phyloP scores from a whole-genome alignment of 352 stramenopile species.

The Heterotrichella gracilis region DNA sequence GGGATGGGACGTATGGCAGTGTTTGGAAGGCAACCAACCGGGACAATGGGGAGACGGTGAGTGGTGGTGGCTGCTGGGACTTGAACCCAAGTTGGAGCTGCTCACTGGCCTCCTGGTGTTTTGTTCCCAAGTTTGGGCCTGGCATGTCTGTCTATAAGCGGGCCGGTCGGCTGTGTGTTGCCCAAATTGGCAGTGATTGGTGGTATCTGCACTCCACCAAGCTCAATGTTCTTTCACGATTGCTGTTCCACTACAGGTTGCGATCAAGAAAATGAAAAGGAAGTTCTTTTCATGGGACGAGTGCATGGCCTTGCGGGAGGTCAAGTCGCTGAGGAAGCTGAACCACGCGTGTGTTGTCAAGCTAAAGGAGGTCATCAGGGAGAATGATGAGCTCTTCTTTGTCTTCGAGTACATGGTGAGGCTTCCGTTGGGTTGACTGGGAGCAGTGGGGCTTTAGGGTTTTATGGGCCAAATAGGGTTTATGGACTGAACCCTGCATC shows the following conservation, averaged over 20 bases:
- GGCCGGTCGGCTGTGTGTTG: too few species aligned
- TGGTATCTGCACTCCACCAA: too few species aligned
- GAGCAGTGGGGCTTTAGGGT: too few species aligned
- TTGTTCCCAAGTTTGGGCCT: background rate
- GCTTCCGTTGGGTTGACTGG: too few species aligned
- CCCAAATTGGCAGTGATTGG: too few species aligned
- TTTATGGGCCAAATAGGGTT: too few species aligned
- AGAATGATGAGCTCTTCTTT: slow-evolving; percentile 83
- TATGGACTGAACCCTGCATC: too few species aligned
- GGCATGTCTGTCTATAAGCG: too few species aligned
- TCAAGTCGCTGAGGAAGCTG: slow-evolving; percentile 66
- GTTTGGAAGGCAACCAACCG: slow-evolving; percentile 66
- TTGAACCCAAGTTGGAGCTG: background rate
- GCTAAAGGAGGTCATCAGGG: slow-evolving; percentile 81
- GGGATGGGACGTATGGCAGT: slow-evolving; percentile 66
- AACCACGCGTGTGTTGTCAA: slow-evolving; percentile 89
- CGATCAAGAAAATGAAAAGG: slow-evolving; percentile 87
- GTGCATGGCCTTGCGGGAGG: slow-evolving; percentile 74
- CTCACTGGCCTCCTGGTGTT: background rate
- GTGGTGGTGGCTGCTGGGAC: slow-evolving; percentile 14
- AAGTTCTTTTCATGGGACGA: slow-evolving; percentile 74
- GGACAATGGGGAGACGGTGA: slow-evolving; percentile 53
- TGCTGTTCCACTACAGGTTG: too few species aligned
- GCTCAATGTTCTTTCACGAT: too few species aligned
- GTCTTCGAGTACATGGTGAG: slow-evolving; percentile 91